Conservation (phyloP, 108 stramenopile species). For the Cyclotella distinguenda region DNA sequence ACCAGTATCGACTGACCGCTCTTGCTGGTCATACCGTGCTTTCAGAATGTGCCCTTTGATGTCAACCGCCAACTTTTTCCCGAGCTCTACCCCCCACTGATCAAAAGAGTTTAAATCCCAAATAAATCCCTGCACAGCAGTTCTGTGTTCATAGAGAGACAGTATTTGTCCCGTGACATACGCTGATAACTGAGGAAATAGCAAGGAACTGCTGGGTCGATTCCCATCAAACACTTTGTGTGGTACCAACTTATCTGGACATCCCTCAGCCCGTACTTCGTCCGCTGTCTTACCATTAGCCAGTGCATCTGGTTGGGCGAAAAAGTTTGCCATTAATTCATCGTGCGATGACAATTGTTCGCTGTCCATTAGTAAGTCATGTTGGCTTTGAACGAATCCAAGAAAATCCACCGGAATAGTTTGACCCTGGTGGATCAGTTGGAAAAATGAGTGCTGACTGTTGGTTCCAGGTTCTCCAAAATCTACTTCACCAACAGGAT, state of each 20-base stretch:
- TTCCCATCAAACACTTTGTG: constrained; percentile 97
- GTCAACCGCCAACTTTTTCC: constrained; percentile 96
- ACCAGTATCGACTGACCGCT: constrained; percentile 49
- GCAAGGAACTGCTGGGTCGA: constrained; percentile 93
- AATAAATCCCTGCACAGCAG: constrained; percentile 98
- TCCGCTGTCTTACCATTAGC: constrained; percentile 91
- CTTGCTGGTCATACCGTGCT: constrained; percentile 56
- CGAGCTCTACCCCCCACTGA: constrained; percentile 99
- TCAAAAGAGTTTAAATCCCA: constrained; percentile 99
- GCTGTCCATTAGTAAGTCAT: constrained; percentile 82
- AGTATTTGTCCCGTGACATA: constrained; percentile 94
- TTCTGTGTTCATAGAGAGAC: constrained; percentile 96
- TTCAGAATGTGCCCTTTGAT: constrained; percentile 71
- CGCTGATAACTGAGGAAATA: constrained; percentile 94
- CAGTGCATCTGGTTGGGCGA: constrained; percentile 98
- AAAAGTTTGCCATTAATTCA: constrained; percentile 99
- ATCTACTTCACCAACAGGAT: constrained; percentile 94
- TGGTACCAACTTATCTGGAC: constrained; percentile 83
- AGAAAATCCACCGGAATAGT: constrained; percentile 97
- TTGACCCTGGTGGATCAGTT: constrained; percentile 98
- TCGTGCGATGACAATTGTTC: constrained; percentile 96
- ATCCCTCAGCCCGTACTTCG: constrained; percentile 92
- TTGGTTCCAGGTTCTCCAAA: constrained; percentile 99
- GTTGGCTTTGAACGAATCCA: constrained; percentile 87
- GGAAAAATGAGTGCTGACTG: constrained; percentile 99